phyloP scores from a whole-genome alignment of 2,329 filamentous ascomycete genomes.

The Escovopsis sp. region DNA sequence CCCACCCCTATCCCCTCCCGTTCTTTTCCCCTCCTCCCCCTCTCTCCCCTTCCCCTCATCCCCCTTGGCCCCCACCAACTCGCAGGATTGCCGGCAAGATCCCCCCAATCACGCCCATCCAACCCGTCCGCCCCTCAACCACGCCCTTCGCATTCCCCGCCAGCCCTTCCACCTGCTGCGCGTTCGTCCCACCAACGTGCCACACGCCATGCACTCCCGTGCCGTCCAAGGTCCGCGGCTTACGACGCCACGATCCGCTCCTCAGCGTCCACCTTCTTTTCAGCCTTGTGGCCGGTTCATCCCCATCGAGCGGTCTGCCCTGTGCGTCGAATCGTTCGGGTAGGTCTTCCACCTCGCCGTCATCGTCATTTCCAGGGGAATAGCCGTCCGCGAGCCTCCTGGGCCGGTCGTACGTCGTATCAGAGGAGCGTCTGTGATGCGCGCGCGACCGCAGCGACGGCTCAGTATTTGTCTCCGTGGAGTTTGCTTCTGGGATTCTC shows the following conservation, averaged over 20 bases:
- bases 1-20: background rate
- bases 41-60: background rate
- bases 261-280: slow-evolving; percentile 21
- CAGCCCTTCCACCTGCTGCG: slow-evolving; percentile 21
- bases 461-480: slow-evolving; percentile 8
- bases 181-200: slow-evolving; percentile 29
- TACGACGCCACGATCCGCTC: slow-evolving; percentile 27
- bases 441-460: slow-evolving; percentile 7
- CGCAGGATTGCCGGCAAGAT: slow-evolving; percentile 5
- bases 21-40: background rate
- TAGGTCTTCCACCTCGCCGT: slow-evolving; percentile 22
- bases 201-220: slow-evolving; percentile 26
- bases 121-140: slow-evolving; percentile 15
- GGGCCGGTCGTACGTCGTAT: slow-evolving; percentile 19
- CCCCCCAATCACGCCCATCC: slow-evolving; percentile 12
- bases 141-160: slow-evolving; percentile 17
- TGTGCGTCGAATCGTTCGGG: slow-evolving; percentile 32
- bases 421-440: slow-evolving; percentile 17
- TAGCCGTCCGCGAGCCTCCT: slow-evolving; percentile 4
- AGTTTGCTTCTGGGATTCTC: slow-evolving; percentile 4
- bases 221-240: slow-evolving; percentile 16
- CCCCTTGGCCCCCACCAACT: background rate
- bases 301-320: slow-evolving; percentile 24
- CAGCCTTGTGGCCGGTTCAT: background rate
- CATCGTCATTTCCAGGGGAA: slow-evolving; percentile 1